A percentile compares a stretch with the other conserved stretches of the same genome.
phyloP scores from a whole-genome alignment of 2,329 filamentous ascomycete species.

The Fusarium pseudograminearum region DNA sequence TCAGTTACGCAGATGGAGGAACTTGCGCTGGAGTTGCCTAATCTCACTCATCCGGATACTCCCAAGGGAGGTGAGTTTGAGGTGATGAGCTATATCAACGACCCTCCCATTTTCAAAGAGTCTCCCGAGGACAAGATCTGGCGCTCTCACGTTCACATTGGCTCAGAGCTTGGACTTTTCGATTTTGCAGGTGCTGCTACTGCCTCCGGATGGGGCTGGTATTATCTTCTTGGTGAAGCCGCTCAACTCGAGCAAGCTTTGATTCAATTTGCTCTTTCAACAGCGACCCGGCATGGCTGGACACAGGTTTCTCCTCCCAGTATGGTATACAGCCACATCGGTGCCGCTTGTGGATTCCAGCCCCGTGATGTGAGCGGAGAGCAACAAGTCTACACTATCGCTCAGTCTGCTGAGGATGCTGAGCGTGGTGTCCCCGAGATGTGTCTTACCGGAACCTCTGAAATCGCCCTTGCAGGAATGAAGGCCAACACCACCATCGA shows the following conservation, averaged over 20 bases:
- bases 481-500: slow-evolving; percentile 79
- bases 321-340: slow-evolving; percentile 92
- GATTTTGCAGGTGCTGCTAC: slow-evolving; percentile 86
- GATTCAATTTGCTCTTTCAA: slow-evolving; percentile 83
- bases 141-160: slow-evolving; percentile 88
- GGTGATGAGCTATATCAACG: slow-evolving; percentile 83
- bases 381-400: slow-evolving; percentile 88
- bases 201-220: slow-evolving; percentile 97
- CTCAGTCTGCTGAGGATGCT: slow-evolving; percentile 73
- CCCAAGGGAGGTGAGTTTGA: slow-evolving; percentile 75
- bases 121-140: slow-evolving; percentile 57
- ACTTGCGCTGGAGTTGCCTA: slow-evolving; percentile 84
- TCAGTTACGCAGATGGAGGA: slow-evolving; percentile 75
- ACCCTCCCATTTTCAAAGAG: slow-evolving; percentile 63
- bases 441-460: slow-evolving; percentile 87
- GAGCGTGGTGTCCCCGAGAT: slow-evolving; percentile 74
- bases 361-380: slow-evolving; percentile 91
- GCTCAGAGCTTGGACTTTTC: slow-evolving; percentile 85
- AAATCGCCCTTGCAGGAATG: slow-evolving; percentile 94
- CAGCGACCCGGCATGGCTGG: slow-evolving; percentile 82
- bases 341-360: slow-evolving; percentile 91
- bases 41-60: slow-evolving; percentile 82
- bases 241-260: slow-evolving; percentile 96
- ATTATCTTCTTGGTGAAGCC: slow-evolving; percentile 92
- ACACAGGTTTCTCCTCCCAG: slow-evolving; percentile 84